Percentiles rank a stretch among this genome's conserved stretches.
phyloP scores from a whole-genome alignment of 179 eudicot genomes.

The Corrigiola litoralis region DNA sequence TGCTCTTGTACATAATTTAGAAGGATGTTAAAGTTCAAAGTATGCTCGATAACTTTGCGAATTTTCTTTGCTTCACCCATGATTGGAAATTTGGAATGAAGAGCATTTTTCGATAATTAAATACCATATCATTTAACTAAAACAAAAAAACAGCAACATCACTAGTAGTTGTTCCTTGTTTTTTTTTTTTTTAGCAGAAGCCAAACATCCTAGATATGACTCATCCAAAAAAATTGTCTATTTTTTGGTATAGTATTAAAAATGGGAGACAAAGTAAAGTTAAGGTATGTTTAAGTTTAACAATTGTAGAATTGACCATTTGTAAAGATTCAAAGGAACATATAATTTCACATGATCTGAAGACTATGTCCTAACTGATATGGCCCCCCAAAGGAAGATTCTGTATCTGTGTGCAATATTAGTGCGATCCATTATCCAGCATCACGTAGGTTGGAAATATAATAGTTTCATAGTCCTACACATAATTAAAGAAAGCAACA shows the following conservation, averaged over 20 bases:
- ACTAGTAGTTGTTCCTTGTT: background rate
- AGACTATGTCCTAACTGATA: background rate
- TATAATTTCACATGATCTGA: background rate
- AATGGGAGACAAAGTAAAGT: background rate
- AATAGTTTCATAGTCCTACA: background rate
- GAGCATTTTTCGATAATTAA: too few relatives aligned
- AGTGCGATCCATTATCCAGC: conserved; percentile 25
- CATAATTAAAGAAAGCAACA: background rate
- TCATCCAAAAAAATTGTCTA: too few relatives aligned
- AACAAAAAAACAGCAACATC: too few relatives aligned
- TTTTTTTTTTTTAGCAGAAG: background rate
- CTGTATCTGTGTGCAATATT: conserved; percentile 12
- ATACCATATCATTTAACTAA: too few relatives aligned
- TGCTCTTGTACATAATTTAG: too few relatives aligned
- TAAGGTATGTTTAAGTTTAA: background rate
- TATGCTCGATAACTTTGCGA: too few relatives aligned
- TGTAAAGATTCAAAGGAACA: background rate
- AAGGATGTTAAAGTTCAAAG: too few relatives aligned
- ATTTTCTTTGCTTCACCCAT: too few relatives aligned
- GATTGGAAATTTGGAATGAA: too few relatives aligned
- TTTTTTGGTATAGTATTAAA: background rate
- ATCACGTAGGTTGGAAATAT: background rate
- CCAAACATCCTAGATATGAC: too few relatives aligned
- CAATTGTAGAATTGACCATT: background rate
- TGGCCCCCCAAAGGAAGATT: conserved; percentile 15